phyloP scores from a whole-genome alignment of 768 basidiomycete genomes.

The Naganishia kalamii region DNA sequence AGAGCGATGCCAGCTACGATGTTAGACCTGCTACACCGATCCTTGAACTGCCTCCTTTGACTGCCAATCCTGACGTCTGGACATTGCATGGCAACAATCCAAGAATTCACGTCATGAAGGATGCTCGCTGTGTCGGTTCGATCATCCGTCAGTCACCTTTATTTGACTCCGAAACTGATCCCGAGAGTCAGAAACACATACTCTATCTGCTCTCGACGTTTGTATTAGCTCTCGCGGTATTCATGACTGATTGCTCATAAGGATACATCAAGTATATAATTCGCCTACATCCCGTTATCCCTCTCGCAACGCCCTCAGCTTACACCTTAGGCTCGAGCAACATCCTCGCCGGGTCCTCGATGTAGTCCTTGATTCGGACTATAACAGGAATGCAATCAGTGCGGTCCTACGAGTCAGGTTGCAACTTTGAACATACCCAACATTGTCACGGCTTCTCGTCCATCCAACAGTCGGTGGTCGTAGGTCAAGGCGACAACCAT shows the following conservation, averaged over 20 bases:
- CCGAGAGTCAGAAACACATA: too few relatives aligned
- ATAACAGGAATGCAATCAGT: neutral
- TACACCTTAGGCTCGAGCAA: constrained; percentile 23
- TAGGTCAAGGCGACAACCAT: constrained; percentile 72
- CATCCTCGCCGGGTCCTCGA: constrained; percentile 93
- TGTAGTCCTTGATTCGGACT: constrained; percentile 89
- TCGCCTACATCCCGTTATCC: neutral
- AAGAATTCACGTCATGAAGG: too few relatives aligned
- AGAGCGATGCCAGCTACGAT: too few relatives aligned
- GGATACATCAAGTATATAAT: neutral
- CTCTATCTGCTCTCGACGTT: too few relatives aligned
- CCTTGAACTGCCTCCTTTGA: too few relatives aligned
- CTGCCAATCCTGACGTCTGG: too few relatives aligned
- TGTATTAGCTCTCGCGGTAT: too few relatives aligned
- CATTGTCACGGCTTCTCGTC: constrained; percentile 94
- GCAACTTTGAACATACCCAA: constrained; percentile 58
- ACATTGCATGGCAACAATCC: neutral
- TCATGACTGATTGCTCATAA: neutral
- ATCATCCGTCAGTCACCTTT: too few relatives aligned
- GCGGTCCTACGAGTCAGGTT: constrained; percentile 11
- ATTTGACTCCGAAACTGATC: too few relatives aligned
- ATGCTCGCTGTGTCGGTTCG: too few relatives aligned
- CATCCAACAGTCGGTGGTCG: constrained; percentile 91
- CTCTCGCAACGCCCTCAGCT: neutral
- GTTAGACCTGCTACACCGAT: too few relatives aligned